Conservation (phyloP, 176 grass and related monocot species). For the Elymus sibiricus region DNA sequence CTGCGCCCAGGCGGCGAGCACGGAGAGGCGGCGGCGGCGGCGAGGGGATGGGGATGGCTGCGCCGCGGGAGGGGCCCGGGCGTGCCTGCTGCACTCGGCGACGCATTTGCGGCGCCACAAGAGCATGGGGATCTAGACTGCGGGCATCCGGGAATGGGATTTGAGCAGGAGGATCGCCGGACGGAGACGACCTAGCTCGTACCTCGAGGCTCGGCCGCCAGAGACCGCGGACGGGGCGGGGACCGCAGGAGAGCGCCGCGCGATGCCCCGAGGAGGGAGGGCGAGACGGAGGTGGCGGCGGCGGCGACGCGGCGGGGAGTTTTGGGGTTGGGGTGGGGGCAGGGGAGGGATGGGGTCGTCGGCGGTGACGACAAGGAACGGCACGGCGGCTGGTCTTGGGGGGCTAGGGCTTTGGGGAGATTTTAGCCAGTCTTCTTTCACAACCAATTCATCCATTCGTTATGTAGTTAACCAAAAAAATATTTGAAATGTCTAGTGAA, state of each 20-base stretch:
- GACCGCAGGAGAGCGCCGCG: neutral
- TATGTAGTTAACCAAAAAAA: too few relatives aligned
- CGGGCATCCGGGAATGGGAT: neutral
- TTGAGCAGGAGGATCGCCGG: neutral
- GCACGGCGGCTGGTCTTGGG: neutral
- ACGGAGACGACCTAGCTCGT: neutral
- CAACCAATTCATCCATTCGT: neutral
- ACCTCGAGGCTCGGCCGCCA: neutral
- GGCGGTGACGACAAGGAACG: neutral
- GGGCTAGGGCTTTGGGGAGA: neutral
- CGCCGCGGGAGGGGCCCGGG: neutral
- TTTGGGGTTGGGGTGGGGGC: neutral
- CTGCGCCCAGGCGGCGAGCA: neutral
- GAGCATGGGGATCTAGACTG: constrained; percentile 23
- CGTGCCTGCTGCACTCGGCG: constrained; percentile 27
- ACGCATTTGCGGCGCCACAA: constrained; percentile 24
- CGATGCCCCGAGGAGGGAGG: neutral
- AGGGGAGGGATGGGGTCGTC: neutral
- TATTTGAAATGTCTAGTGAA: too few relatives aligned
- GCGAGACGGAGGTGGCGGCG: neutral
- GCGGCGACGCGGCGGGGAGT: too few relatives aligned
- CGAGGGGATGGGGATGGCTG: neutral
- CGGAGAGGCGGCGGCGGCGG: constrained; percentile 8
- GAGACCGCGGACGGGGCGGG: neutral
- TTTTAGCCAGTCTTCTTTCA: neutral